Percentiles rank a stretch among this genome's conserved stretches.
These are phyloP conservation scores for Didymella segeticola DNA, from an alignment of 2,329 filamentous ascomycete genomes.

Conservation along the genomic window DNA sequence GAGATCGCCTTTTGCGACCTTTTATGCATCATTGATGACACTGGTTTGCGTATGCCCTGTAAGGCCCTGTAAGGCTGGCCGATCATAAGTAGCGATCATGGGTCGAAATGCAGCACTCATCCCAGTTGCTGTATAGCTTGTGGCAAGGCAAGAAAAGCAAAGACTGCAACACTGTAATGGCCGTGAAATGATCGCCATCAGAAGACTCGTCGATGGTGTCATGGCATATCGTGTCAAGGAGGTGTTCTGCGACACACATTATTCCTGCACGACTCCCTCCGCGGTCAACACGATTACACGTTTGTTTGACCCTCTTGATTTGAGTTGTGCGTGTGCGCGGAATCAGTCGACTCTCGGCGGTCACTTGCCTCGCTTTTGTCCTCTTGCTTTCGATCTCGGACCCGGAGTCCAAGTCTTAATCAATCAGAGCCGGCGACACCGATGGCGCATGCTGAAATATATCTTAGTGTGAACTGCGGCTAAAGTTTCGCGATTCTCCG, in stretches of 20 bases:
- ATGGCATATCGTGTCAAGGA: background rate
- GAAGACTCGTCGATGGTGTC: background rate
- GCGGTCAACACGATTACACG: background rate
- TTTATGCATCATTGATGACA: conserved; percentile 1
- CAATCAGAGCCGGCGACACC: background rate
- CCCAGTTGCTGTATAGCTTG: background rate
- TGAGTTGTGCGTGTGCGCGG: background rate
- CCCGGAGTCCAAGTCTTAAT: no score
- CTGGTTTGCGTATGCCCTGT: conserved; percentile 1
- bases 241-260: conserved; percentile 2
- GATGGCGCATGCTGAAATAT: background rate
- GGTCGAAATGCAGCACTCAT: background rate
- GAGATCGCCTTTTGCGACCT: background rate
- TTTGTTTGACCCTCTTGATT: conserved; percentile 5
- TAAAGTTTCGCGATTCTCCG: background rate
- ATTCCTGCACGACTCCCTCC: conserved; percentile 6
- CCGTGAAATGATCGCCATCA: background rate
- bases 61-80: conserved; percentile 1
- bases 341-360: background rate
- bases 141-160: conserved; percentile 1
- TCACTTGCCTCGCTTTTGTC: background rate
- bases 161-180: background rate
- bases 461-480: background rate
- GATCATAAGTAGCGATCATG: background rate
- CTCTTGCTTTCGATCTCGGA: background rate